Evolutionary conservation across 306 rosid species (phyloP).

Genomic region (Fragaria nilgerrensis): DNA sequence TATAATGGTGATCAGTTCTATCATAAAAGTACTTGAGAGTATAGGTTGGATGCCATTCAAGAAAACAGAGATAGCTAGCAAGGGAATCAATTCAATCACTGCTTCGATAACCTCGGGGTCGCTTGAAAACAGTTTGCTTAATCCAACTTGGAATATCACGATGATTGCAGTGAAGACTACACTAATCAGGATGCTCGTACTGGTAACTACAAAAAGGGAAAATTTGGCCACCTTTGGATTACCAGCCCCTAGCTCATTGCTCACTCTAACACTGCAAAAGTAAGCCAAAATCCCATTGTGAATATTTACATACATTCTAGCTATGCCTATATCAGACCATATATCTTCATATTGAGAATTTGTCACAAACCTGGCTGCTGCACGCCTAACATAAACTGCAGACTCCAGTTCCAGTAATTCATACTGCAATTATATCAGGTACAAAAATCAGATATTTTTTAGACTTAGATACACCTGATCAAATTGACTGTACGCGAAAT

Average conservation of each 20-base stretch:
- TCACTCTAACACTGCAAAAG: slow-evolving; percentile 52
- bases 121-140: slow-evolving; percentile 54
- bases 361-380: slow-evolving; percentile 63
- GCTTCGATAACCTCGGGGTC: slow-evolving; percentile 41
- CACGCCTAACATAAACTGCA: slow-evolving; percentile 65
- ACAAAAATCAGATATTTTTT: neutral
- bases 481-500: neutral
- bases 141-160: slow-evolving; percentile 34
- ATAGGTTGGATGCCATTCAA: slow-evolving; percentile 66
- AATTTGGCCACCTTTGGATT: slow-evolving; percentile 64
- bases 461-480: neutral
- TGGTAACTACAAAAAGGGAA: slow-evolving; percentile 31
- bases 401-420: slow-evolving; percentile 66
- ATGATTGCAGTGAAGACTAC: slow-evolving; percentile 42
- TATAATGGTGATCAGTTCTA: neutral
- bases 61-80: slow-evolving; percentile 70
- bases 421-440: slow-evolving; percentile 43
- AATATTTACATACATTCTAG: neutral
- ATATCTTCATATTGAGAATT: neutral
- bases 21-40: slow-evolving; percentile 35
- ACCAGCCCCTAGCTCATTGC: slow-evolving; percentile 76
- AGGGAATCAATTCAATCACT: slow-evolving; percentile 49
- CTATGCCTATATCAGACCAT: neutral
- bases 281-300: neutral
- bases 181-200: slow-evolving; percentile 55